Percentiles rank a stretch among this genome's conserved stretches.
These are phyloP conservation scores for Centaurea solstitialis DNA, from an alignment of 129 eudicot genomes.

Conservation along the genomic window DNA sequence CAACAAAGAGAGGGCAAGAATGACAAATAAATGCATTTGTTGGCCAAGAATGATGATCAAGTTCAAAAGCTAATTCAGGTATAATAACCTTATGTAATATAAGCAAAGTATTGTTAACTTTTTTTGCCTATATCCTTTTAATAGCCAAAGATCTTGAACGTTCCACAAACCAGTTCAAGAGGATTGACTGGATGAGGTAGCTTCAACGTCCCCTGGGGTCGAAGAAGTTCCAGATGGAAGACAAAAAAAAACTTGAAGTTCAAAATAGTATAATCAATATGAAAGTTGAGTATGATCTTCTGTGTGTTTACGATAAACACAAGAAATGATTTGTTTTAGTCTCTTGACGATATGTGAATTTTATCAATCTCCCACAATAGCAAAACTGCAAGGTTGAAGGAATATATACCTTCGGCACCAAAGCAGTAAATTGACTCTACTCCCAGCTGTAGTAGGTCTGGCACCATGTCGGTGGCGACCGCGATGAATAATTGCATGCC, in stretches of 20 bases:
- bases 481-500: slow-evolving; percentile 83
- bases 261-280: neutral
- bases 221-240: neutral
- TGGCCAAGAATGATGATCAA: too few relatives aligned
- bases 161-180: too few relatives aligned
- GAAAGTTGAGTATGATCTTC: slow-evolving; percentile 1
- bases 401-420: slow-evolving; percentile 87
- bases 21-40: too few relatives aligned
- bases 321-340: neutral
- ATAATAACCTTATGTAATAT: too few relatives aligned
- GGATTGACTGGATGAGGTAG: too few relatives aligned
- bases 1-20: too few relatives aligned
- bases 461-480: slow-evolving; percentile 99
- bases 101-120: too few relatives aligned
- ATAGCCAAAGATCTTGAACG: too few relatives aligned
- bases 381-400: slow-evolving; percentile 6
- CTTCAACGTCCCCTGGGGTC: too few relatives aligned
- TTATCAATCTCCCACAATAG: neutral
- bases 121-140: too few relatives aligned
- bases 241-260: neutral
- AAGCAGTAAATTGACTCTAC: slow-evolving; percentile 67
- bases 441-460: slow-evolving; percentile 80
- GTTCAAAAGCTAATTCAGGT: too few relatives aligned
- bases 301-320: neutral
- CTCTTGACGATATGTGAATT: neutral